Evolutionary conservation across 2,329 filamentous ascomycete genomes (phyloP), one percentile per base, ranked within the genome.

Genomic region (Claviceps quebecensis): DNA sequence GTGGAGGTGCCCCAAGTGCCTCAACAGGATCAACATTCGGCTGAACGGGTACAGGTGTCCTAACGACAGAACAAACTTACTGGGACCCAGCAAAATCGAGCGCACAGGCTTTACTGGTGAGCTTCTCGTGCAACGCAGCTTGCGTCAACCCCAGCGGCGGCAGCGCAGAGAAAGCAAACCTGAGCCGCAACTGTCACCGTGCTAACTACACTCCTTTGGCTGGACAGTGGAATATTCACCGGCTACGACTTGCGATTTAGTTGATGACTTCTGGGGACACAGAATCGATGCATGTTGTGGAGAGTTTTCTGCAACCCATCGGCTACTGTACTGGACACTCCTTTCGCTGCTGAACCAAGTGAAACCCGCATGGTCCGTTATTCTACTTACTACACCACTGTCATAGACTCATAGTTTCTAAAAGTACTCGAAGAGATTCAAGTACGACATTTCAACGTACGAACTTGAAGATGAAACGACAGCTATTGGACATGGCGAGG

Each of bases 1-100:
- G 75, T 80, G 75, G 74, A 70, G 77, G 38, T 80, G 77, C 62
- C 66, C 68, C 48, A 71, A 72, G 53, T 80, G 77, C 58, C 69
- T 80, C 46, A 57, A 57, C 54, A 66, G 75, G 41, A 69, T 78
- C 50, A 56, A 61, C 49, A 61, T 74, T 54, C 61, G 64, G 17
- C 59, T 61, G 48, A 54, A 67, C 38, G 68, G 67, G 22, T 78
- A 69, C 57, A 64, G 68, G 44, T 80, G 77, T 60, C 63, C 66
- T 5, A 54, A 58, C 14, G 80, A 77, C 65, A 72, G 70, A 55
- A 69, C 60, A 34, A 34, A 34, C 4, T 34, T 34, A 34, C 29
- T 34, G 29, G 29, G 29, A 34, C 29, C 11, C 29, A 34, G 29
- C 29, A 34, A 34, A 11, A 1, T 34, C 29, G 9, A 34, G 29